Conservation (phyloP, 2,329 filamentous ascomycete genomes). For the Lizonia empirigonia region DNA sequence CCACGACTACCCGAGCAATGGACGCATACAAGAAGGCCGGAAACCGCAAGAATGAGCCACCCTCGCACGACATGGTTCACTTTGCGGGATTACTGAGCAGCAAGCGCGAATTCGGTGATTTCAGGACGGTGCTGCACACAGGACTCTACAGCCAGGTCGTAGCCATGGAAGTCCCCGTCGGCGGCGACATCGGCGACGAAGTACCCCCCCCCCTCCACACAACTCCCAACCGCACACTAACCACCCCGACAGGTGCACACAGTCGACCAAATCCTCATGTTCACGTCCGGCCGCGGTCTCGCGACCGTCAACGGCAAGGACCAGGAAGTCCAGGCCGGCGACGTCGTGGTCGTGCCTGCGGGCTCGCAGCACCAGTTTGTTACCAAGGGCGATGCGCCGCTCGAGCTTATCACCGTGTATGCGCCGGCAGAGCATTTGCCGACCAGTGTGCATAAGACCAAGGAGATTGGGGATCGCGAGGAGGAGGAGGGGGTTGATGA, state of each 20-base stretch:
- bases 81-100: constrained; percentile 62
- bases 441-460: constrained; percentile 65
- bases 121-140: constrained; percentile 66
- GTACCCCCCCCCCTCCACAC: constrained; percentile 42
- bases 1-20: constrained; percentile 21
- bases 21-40: constrained; percentile 34
- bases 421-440: constrained; percentile 66
- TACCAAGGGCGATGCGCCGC: constrained; percentile 63
- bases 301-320: constrained; percentile 65
- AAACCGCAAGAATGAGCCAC: constrained; percentile 36
- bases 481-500: constrained; percentile 67
- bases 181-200: constrained; percentile 70
- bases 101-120: constrained; percentile 62
- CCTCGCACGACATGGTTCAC: constrained; percentile 61
- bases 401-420: constrained; percentile 68
- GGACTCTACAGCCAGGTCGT: constrained; percentile 67
- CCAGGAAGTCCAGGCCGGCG: constrained; percentile 60
- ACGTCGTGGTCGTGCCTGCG: constrained; percentile 67
- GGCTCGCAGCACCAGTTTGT: constrained; percentile 71
- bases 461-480: constrained; percentile 66
- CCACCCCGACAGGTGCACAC: constrained; percentile 53
- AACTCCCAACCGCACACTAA: neutral
- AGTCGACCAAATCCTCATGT: constrained; percentile 69
- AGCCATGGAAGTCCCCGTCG: constrained; percentile 67
- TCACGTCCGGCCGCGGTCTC: constrained; percentile 64